Base-by-base conservation (phyloP, 192 early-diverging fungal species). In the Gonapodya prolifera region DNA sequence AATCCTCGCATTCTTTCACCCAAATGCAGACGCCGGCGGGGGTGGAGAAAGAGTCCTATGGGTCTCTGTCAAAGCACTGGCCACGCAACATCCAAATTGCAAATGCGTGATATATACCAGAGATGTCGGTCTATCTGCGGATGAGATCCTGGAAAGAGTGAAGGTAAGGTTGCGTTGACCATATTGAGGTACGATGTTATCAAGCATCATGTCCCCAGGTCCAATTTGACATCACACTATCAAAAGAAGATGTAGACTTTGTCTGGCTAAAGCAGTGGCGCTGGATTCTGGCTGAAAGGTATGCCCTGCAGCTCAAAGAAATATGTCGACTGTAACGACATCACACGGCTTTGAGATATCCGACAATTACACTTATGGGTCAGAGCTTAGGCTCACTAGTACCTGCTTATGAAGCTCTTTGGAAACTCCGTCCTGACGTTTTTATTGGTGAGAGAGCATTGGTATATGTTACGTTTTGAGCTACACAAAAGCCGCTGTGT, bases 1-100 rank as follows among this genome's bases (percentile, higher is more conserved):
- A 8, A 61, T 23, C 45, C n/a, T 75, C 35, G 35, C 30, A 23
- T 77, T 77, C 70, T 77, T 77, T 31, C 70, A 71, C 33, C 70
- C 1, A 23, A n/a, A 77, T 34, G 32, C 69, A 18, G 34, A 94
- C 83, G 90, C 88, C 13, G 94, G 95, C 69, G 98, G 96, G 34
- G 98, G 98, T 28, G 98, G 98, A 1, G 98, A 99, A 83, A 86
- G 96, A 18, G 98, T 99, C 0, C 86, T 99, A 2, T 99, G 98
- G 98, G 91, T 88, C 0, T 89, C 92, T 32, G 88, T 99, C 75
- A 82, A 91, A 29, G 91, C 91, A 34, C 87, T 98, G 70, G 93
- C 95, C 79, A 78, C 86, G 35, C 81, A 89, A 18, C 92, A 90
- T 75, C 87, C 90, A 8, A 80, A 90, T 69, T 84, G 90, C 0